A percentile compares a stretch with the other conserved stretches of the same genome.
phyloP scores from a whole-genome alignment of 768 basidiomycete genomes.

The Dendrothele bispora region DNA sequence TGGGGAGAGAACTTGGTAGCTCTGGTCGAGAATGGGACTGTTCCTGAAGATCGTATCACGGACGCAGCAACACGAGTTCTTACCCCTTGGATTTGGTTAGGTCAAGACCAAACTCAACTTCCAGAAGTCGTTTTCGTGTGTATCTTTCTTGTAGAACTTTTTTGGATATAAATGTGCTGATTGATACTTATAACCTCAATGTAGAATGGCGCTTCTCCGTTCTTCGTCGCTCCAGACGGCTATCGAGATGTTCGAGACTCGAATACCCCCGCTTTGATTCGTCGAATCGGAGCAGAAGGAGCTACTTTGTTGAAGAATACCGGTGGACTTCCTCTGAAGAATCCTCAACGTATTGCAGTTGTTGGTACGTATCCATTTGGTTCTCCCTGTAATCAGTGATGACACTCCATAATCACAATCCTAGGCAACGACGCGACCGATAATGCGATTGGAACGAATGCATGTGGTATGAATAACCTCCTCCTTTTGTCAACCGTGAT shows the following conservation, averaged over 20 bases:
- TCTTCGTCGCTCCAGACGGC: not conserved
- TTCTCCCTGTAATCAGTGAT: not conserved
- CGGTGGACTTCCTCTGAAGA: conserved; percentile 6
- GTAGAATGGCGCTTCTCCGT: not conserved
- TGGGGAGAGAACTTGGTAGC: conserved; percentile 28
- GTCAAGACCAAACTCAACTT: conserved; percentile 17
- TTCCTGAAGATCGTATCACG: conserved; percentile 44
- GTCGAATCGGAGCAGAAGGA: conserved; percentile 41
- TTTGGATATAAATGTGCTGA: not conserved
- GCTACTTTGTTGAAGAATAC: conserved; percentile 48
- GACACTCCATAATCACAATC: conserved; percentile 1
- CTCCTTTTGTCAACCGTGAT: too few relatives aligned
- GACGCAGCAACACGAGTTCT: conserved; percentile 64
- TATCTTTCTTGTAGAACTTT: not conserved
- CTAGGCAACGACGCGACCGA: conserved; percentile 38
- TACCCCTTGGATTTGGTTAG: conserved; percentile 37
- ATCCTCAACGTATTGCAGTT: conserved; percentile 3
- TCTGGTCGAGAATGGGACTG: conserved; percentile 46
- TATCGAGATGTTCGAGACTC: conserved; percentile 3
- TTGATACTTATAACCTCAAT: not conserved
- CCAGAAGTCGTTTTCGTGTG: not conserved
- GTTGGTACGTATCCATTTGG: not conserved
- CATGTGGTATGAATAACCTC: conserved; percentile 21
- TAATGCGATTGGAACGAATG: conserved; percentile 36
- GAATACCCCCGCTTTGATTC: conserved; percentile 28